These are phyloP conservation scores for Volvariella surrecta DNA, from an alignment of 1,284 basidiomycete genomes.

Conservation along the genomic window DNA sequence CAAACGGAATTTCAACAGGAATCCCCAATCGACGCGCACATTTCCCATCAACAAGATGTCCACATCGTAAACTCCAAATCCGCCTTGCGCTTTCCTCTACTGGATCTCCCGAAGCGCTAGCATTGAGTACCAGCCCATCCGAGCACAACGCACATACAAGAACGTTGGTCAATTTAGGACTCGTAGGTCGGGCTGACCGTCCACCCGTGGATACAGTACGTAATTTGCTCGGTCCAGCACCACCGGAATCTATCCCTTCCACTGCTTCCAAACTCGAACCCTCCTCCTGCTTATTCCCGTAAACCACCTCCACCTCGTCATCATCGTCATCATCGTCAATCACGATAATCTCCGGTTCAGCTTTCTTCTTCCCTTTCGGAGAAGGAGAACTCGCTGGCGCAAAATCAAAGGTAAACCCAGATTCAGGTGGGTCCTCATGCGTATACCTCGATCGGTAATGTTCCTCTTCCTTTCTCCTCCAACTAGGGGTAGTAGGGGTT, in stretches of 20 bases:
- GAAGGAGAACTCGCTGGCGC: slow-evolving; percentile 21
- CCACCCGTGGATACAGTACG: slow-evolving; percentile 10
- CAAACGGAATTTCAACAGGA: slow-evolving; percentile 20
- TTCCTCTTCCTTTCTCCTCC: slow-evolving; percentile 16
- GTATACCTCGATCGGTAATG: slow-evolving; percentile 56
- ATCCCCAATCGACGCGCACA: slow-evolving; percentile 50
- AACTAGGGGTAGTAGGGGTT: background rate
- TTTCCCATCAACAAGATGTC: slow-evolving; percentile 70
- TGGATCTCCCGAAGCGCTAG: slow-evolving; percentile 19
- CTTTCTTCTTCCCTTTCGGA: slow-evolving; percentile 9
- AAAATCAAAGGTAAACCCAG: slow-evolving; percentile 63
- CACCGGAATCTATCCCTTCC: slow-evolving; percentile 5
- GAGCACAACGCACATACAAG: slow-evolving; percentile 57
- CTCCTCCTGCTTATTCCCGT: background rate
- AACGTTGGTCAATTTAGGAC: slow-evolving; percentile 21
- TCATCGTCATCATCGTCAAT: slow-evolving; percentile 24
- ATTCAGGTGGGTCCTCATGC: slow-evolving; percentile 40
- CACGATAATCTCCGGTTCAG: slow-evolving; percentile 18
- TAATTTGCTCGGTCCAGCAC: slow-evolving; percentile 13
- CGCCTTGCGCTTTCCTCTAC: slow-evolving; percentile 29
- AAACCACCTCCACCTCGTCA: slow-evolving; percentile 4
- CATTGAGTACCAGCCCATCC: slow-evolving; percentile 42
- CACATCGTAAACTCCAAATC: slow-evolving; percentile 65
- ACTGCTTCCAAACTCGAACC: background rate
- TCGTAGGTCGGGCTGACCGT: slow-evolving; percentile 7